phyloP scores from a whole-genome alignment of 192 early-diverging fungal genomes.

The Martensiomyces pterosporus region DNA sequence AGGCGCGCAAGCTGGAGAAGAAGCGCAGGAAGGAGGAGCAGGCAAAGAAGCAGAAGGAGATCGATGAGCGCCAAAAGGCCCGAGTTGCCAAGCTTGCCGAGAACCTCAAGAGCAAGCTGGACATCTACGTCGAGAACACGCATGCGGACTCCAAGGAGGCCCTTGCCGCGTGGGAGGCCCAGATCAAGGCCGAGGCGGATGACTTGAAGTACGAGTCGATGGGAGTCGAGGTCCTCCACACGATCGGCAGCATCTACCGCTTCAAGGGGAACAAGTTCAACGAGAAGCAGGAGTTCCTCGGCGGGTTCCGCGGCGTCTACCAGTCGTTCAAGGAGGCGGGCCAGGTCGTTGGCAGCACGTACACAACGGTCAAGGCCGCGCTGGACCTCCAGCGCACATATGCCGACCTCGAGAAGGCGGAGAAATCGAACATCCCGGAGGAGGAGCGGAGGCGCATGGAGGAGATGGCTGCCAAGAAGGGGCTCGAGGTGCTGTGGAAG shows the following conservation, averaged over 20 bases:
- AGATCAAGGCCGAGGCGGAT: slow-evolving; percentile 77
- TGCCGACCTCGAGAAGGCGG: slow-evolving; percentile 82
- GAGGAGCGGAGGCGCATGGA: slow-evolving; percentile 65
- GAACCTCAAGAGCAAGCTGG: slow-evolving; percentile 73
- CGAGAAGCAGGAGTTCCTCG: slow-evolving; percentile 64
- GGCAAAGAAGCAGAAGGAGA: slow-evolving; percentile 59
- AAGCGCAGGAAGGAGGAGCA: slow-evolving; percentile 59
- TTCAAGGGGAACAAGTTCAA: slow-evolving; percentile 85
- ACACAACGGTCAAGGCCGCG: slow-evolving; percentile 86
- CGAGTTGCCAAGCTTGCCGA: slow-evolving; percentile 69
- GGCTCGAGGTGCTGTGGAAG: slow-evolving; percentile 87
- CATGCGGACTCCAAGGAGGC: slow-evolving; percentile 53
- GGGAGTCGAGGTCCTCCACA: slow-evolving; percentile 90
- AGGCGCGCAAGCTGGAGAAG: slow-evolving; percentile 52
- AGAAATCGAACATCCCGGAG: slow-evolving; percentile 72
- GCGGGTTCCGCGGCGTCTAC: slow-evolving; percentile 63
- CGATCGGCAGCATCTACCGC: slow-evolving; percentile 87
- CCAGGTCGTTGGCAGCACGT: slow-evolving; percentile 87
- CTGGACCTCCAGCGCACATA: slow-evolving; percentile 91
- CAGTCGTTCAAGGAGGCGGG: slow-evolving; percentile 81
- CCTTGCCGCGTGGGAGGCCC: slow-evolving; percentile 61
- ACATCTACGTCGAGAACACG: slow-evolving; percentile 65
- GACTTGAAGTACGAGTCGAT: slow-evolving; percentile 85
- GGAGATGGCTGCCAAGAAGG: slow-evolving; percentile 71
- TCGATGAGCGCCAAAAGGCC: slow-evolving; percentile 53